phyloP scores from a whole-genome alignment of 2,329 filamentous ascomycete species.

The Neofusicoccum parvum region DNA sequence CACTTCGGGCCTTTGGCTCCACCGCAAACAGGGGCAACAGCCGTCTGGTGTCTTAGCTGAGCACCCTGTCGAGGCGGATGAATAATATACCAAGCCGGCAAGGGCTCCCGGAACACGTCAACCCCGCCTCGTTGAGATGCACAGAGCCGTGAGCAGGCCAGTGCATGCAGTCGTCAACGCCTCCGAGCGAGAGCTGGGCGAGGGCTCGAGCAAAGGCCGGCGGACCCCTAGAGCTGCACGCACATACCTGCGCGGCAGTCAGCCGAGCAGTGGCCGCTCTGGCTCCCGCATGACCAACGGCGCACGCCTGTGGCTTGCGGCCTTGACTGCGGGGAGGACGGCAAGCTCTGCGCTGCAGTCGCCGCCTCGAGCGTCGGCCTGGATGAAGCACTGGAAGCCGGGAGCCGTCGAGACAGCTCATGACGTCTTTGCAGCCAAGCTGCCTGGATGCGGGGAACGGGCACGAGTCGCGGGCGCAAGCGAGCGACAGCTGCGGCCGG shows the following conservation, averaged over 20 bases:
- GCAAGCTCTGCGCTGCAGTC: too few species aligned
- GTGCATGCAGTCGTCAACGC: too few species aligned
- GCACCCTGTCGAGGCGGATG: background rate
- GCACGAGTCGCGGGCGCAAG: conserved; percentile 7
- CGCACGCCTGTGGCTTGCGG: background rate
- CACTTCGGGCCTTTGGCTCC: background rate
- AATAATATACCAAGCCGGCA: background rate
- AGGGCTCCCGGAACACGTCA: background rate
- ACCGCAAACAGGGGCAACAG: background rate
- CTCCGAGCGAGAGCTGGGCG: too few species aligned
- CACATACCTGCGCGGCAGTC: background rate
- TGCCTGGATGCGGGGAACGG: conserved; percentile 1
- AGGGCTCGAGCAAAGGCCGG: too few species aligned
- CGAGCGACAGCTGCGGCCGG: background rate
- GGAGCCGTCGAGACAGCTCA: background rate
- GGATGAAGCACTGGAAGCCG: background rate
- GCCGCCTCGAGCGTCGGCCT: too few species aligned
- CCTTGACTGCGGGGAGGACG: background rate
- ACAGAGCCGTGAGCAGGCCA: background rate
- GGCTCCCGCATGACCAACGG: background rate
- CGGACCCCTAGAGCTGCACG: too few species aligned
- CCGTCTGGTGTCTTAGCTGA: background rate
- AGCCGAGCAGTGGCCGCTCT: conserved; percentile 2
- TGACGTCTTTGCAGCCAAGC: background rate
- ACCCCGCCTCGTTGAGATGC: background rate